Evolutionary conservation across 2,329 filamentous ascomycete genomes (phyloP).

Genomic region (Lasiodiplodia gonubiensis): DNA sequence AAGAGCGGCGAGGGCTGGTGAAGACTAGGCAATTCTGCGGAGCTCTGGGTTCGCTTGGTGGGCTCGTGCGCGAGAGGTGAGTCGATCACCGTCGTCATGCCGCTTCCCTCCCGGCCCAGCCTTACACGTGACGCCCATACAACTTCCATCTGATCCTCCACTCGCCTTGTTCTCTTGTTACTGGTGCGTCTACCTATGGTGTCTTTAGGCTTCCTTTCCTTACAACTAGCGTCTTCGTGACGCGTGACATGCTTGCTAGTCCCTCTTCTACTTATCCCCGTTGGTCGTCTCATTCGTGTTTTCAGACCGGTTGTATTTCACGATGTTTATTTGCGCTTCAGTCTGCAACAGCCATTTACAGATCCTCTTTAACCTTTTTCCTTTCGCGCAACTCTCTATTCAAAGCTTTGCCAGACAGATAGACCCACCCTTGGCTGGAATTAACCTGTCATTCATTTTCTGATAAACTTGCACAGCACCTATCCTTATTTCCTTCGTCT

Average conservation of each 20-base stretch:
- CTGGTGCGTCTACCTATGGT: constrained; percentile 3
- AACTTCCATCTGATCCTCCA: constrained; percentile 14
- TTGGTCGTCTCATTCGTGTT: background rate
- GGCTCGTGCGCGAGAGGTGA: constrained; percentile 21
- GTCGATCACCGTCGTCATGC: constrained; percentile 26
- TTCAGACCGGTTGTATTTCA: background rate
- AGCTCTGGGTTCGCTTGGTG: constrained; percentile 2
- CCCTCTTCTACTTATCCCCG: background rate
- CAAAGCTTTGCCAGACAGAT: background rate
- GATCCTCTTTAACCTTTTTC: background rate
- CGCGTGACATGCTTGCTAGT: background rate
- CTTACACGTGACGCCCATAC: constrained; percentile 27
- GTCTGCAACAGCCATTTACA: background rate
- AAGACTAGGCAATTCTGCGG: background rate
- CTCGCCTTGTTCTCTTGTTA: background rate
- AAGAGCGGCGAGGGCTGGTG: background rate
- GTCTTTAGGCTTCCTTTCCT: background rate
- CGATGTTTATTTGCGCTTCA: background rate
- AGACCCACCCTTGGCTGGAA: too few species aligned
- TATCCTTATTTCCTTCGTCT: background rate
- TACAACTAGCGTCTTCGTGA: too few species aligned
- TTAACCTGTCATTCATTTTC: background rate
- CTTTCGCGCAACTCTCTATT: background rate
- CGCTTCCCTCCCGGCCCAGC: constrained; percentile 13
- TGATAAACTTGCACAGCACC: background rate